Base-by-base conservation (phyloP, 2,329 filamentous ascomycete species). In the Fusarium concolor region DNA sequence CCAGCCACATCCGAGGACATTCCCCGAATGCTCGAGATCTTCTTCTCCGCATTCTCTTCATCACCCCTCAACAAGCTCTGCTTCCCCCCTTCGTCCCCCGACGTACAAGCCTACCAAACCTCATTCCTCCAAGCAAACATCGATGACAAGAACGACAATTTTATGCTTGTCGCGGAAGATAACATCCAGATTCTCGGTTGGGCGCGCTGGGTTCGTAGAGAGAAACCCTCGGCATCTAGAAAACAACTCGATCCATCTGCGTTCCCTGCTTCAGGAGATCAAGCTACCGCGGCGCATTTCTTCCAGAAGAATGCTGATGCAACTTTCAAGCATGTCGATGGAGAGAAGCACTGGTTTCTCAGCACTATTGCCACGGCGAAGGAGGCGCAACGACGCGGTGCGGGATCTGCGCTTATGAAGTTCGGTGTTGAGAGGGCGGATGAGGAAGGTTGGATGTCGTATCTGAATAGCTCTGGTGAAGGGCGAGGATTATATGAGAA, bases 201-300 rank as follows among this genome's bases (percentile, higher is more conserved):
- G 72, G 70, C 71, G 10, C 74, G 75, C 28, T 82, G 79, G 79
- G 74, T 70, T 10, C 78, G 50, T 74, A 77, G 11, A 56, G 56
- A 65, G 63, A 31, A 68, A 64, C 7, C 74, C 12, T 35, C 49
- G 29, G 38, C 45, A 44, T 64, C 63, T 26, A 24, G 14, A 24
- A 74, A 72, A 35, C 69, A 71, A 20, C 65, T 79, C 35, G 63
- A 68, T 3, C 46, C 72, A 3, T 62, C 62, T 41, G 41, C 74
- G 15, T 77, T 71, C 44, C 72, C 75, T 9, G 52, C 68, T 11
- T 49, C 56, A 6, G 72, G 74, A 14, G 70, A 77, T 24, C 77
- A 71, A 44, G 69, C 69, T 28, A 69, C 81, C 12, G 82, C 79
- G 1, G 72, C 76, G 11, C 47, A 71, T 9, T 85, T 85, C 74